Percentiles rank a stretch among this genome's conserved stretches.
Conservation (phyloP, 1,284 basidiomycete species). For the Lentinula novae-zelandiae region DNA sequence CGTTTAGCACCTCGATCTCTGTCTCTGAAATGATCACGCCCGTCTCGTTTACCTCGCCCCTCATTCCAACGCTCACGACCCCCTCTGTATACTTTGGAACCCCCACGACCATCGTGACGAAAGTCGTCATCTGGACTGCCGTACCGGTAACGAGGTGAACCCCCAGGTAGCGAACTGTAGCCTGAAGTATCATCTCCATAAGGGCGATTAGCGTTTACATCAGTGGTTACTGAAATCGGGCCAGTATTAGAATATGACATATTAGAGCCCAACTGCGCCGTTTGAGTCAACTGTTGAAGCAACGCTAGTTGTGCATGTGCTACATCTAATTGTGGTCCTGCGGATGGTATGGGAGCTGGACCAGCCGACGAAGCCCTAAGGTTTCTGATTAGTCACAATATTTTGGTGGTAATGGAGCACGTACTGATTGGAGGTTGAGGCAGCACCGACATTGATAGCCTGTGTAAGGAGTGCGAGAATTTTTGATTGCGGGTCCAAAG, state of each 20-base stretch:
- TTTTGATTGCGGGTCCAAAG: conserved; percentile 49
- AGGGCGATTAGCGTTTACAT: conserved; percentile 19
- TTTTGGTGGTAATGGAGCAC: background rate
- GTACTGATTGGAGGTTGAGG: conserved; percentile 9
- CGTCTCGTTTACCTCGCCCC: conserved; percentile 35
- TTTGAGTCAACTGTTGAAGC: conserved; percentile 69
- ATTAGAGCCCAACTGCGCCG: conserved; percentile 41
- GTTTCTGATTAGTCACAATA: background rate
- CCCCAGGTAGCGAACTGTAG: conserved; percentile 26
- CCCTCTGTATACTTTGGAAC: conserved; percentile 26
- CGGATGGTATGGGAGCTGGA: background rate
- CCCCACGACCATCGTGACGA: conserved; percentile 15
- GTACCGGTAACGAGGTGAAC: conserved; percentile 33
- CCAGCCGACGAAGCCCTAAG: background rate
- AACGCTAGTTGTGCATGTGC: conserved; percentile 63
- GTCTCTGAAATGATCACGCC: conserved; percentile 41
- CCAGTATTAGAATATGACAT: conserved; percentile 18
- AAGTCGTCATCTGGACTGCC: conserved; percentile 42
- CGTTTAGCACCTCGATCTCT: conserved; percentile 40
- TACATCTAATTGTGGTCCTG: conserved; percentile 37
- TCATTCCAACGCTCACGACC: conserved; percentile 21
- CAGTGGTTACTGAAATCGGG: conserved; percentile 20
- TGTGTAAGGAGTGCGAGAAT: conserved; percentile 66
- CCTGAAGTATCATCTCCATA: conserved; percentile 44
- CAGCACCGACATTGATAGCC: conserved; percentile 31